Conservation (phyloP, 495 filamentous ascomycete species). For the Penicillium ochrochloron region DNA sequence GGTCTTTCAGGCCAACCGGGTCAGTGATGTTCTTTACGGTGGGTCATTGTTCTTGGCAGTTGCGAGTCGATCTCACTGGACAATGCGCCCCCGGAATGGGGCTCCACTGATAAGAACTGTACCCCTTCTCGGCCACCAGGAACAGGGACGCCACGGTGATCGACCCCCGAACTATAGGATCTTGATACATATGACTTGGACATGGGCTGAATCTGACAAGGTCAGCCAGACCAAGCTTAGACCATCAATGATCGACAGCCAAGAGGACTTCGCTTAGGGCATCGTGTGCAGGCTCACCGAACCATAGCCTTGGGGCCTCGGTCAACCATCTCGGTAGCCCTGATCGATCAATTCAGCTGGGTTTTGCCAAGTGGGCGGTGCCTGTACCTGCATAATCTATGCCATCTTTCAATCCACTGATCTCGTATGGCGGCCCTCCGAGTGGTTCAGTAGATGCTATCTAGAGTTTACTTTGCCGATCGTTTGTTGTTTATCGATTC, state of each 20-base stretch:
- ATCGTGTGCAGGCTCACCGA: not conserved
- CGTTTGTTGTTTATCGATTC: not conserved
- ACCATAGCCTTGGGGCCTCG: slow-evolving; percentile 9
- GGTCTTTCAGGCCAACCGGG: not conserved
- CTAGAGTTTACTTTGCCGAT: slow-evolving; percentile 25
- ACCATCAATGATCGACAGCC: slow-evolving; percentile 27
- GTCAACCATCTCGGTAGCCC: not conserved
- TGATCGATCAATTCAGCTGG: not conserved
- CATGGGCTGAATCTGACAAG: not conserved
- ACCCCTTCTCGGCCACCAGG: slow-evolving; percentile 11
- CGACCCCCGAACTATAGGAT: slow-evolving; percentile 21
- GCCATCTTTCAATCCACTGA: not conserved
- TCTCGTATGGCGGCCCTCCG: not conserved
- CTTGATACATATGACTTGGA: slow-evolving; percentile 4
- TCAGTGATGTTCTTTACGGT: slow-evolving; percentile 18
- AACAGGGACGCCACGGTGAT: slow-evolving; percentile 7
- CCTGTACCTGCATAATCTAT: slow-evolving; percentile 12
- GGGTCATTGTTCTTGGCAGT: slow-evolving; percentile 20
- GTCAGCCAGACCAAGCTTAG: slow-evolving; percentile 9
- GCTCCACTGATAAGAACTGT: slow-evolving; percentile 33
- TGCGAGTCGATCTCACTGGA: slow-evolving; percentile 20
- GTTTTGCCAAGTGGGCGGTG: not conserved
- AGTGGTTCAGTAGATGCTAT: slow-evolving; percentile 15
- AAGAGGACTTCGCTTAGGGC: slow-evolving; percentile 27
- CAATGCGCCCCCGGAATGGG: slow-evolving; percentile 14